These are phyloP conservation scores for Pyricularia sp. DNA, from an alignment of 2,329 filamentous ascomycete species.

Conservation along the genomic window DNA sequence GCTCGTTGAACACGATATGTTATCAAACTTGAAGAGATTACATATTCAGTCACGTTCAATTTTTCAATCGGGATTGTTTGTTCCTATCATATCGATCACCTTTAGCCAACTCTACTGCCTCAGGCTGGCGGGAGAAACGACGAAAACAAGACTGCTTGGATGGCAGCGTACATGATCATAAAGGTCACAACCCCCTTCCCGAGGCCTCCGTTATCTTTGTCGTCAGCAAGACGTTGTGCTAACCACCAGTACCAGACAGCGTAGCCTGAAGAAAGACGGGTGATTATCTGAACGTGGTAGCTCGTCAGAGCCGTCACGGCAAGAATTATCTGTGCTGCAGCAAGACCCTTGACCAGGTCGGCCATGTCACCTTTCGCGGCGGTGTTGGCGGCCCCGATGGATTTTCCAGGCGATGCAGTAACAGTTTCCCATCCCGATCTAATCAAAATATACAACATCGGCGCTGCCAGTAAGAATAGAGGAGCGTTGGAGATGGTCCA, in stretches of 20 bases:
- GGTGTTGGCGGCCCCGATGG: not conserved
- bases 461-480: constrained; percentile 71
- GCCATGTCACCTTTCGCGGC: constrained; percentile 6
- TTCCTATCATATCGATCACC: not conserved
- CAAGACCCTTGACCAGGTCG: constrained; percentile 41
- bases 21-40: not conserved
- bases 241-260: constrained; percentile 82
- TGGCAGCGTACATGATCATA: constrained; percentile 68
- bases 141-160: constrained; percentile 76
- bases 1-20: not conserved
- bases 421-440: constrained; percentile 40
- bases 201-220: constrained; percentile 6
- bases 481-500: constrained; percentile 82
- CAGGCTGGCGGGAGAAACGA: constrained; percentile 85
- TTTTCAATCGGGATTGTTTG: not conserved
- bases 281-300: constrained; percentile 93
- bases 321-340: constrained; percentile 59
- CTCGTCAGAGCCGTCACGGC: constrained; percentile 58
- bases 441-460: constrained; percentile 58
- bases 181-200: constrained; percentile 38
- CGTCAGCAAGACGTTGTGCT: constrained; percentile 27
- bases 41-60: not conserved
- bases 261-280: constrained; percentile 75
- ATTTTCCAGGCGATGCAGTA: no score
- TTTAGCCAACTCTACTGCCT: not conserved